Evolutionary conservation across 2,329 filamentous ascomycete species (phyloP), one percentile per base, ranked within the genome.

Genomic region (Boeremia exigua): DNA sequence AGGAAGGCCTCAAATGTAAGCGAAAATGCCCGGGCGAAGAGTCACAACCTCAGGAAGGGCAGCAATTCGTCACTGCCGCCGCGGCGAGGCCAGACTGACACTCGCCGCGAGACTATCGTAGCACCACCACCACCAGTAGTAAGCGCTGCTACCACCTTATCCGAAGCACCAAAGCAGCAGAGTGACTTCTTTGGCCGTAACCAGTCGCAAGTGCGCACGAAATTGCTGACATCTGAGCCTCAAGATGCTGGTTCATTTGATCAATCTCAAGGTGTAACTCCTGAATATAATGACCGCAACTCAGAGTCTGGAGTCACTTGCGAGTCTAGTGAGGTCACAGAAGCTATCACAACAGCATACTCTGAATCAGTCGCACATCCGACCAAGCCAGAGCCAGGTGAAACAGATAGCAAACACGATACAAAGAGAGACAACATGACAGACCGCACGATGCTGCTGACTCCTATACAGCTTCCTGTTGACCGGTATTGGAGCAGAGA

Each of bases 241-340:
- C 47, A 27, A 29, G 39, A n/a, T 23, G 19, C 19, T 23, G 19
- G 19, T 23, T 23, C 19, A 3, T 23, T 23, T 23, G 19, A 2
- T 23, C 19, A 23, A 3, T 23, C 5, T 5, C 19, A 2, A 23
- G 19, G 2, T 5, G 19, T 23, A 23, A 5, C 19, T 23, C 19
- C 19, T 23, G 19, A 5, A 23, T 23, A 5, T 5, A 23, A 23
- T 5, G 19, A 23, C 19, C 19, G 3, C 2, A 23, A 23, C 19
- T 23, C 19, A 23, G 81, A 85, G 25, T 87, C 36, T 19, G 29
- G 34, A 10, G 19, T 39, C 15, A 3, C 8, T 19, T 54, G 51
- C 38, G 32, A 36, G 9, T 39, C 48, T 10, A 7, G 9, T n/a
- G 5, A 33, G 8, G 14, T 17, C 5, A 11, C 30, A n/a, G 28